Evolutionary conservation across 352 stramenopile species (phyloP).

Genomic region (Aphanomyces invadans): DNA sequence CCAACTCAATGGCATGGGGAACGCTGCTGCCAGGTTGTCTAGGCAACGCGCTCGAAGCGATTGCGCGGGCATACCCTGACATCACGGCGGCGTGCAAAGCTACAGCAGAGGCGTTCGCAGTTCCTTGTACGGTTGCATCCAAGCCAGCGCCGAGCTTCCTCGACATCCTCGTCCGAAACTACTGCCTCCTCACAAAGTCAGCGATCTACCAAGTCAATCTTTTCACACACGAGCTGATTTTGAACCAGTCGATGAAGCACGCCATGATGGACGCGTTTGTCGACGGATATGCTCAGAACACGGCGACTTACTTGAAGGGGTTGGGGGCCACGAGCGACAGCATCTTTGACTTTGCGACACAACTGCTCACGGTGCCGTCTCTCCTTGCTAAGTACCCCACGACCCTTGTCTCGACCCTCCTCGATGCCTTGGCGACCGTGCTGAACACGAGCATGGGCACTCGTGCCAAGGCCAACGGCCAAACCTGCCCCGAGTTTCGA

Average conservation of each 20-base stretch:
- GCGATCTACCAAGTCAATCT: slow-evolving; percentile 38
- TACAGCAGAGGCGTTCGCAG: not conserved
- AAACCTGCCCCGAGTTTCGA: slow-evolving; percentile 31
- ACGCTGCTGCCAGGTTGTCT: not conserved
- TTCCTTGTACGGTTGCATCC: not conserved
- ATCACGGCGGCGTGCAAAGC: not conserved
- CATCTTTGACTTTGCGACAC: slow-evolving; percentile 84
- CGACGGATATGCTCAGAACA: slow-evolving; percentile 62
- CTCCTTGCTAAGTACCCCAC: slow-evolving; percentile 71
- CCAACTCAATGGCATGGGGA: not conserved
- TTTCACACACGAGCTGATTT: slow-evolving; percentile 72
- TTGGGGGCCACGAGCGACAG: slow-evolving; percentile 76
- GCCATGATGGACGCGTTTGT: slow-evolving; percentile 74
- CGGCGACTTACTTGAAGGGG: slow-evolving; percentile 62
- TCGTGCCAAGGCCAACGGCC: not conserved
- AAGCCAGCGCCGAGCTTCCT: not conserved
- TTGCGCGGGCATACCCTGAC: not conserved
- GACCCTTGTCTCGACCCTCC: slow-evolving; percentile 50
- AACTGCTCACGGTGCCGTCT: slow-evolving; percentile 77
- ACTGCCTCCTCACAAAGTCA: slow-evolving; percentile 13
- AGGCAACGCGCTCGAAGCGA: not conserved
- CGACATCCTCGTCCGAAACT: slow-evolving; percentile 16
- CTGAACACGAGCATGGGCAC: slow-evolving; percentile 45
- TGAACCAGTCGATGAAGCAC: slow-evolving; percentile 45
- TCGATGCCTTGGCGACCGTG: slow-evolving; percentile 52